Base-by-base conservation (phyloP, 2,329 filamentous ascomycete species). In the Aspergillus candidus region DNA sequence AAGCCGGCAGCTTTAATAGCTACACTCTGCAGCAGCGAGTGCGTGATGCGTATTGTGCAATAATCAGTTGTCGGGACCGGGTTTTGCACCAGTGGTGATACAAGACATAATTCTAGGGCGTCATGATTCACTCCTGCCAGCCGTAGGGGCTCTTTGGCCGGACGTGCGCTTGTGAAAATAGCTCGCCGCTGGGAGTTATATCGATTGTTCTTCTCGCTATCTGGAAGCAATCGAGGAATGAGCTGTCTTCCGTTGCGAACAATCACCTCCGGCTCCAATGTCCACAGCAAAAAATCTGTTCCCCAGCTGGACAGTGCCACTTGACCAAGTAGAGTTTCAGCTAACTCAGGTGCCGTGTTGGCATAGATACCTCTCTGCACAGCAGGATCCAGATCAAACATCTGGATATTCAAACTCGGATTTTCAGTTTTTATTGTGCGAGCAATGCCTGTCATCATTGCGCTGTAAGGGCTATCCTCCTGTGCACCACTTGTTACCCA, bases 401-500 rank as follows among this genome's bases (percentile, higher is more conserved):
- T 31, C 27, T 40, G 38, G 12, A 31, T 13, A 17, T 14, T 32
- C 18, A 40, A 13, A 3, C 17, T 32, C 8, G 38, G 38, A 11
- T 40, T n/a, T 31, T 49, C 47, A 17, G 6, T 14, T 14, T 27
- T 30, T 11, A 49, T 27, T 5, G 40, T 32, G 12, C 47, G 38
- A 14, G 15, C 32, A 27, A 49, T n/a, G 32, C 47, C 44, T 10
- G 39, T 12, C 29, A 33, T 49, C 29, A 38, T 38, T 6, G 11
- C 33, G 32, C 14, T 15, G 29, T 45, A 50, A 11, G 58, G 57
- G 6, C 56, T 53, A 3, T 52, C 48, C 0, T 47, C 52, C 27
- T 52, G 50, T 3, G 55, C 51, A 4, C 56, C 58, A 11, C 47
- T 35, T 6, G 52, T 57, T 2, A 60, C 36, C 56, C 58, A 60